Evolutionary conservation across 1,284 basidiomycete genomes (phyloP).

Genomic region (Laetiporus sulphureus): DNA sequence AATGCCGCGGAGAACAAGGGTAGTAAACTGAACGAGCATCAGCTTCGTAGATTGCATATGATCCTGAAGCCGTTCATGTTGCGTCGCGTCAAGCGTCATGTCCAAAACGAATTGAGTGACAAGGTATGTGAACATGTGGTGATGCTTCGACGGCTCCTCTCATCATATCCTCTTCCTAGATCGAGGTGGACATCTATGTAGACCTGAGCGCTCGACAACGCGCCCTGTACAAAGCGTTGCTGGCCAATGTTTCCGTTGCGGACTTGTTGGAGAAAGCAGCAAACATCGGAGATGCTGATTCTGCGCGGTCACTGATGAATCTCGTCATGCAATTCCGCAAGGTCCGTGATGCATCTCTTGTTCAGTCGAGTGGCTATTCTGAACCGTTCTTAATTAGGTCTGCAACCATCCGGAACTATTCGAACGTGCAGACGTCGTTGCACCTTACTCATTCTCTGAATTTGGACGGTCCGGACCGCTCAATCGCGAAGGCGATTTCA

Average conservation of each 20-base stretch:
- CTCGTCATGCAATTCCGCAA: constrained; percentile 99
- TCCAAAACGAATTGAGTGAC: constrained; percentile 99
- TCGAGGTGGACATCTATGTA: constrained; percentile 94
- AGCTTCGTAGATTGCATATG: constrained; percentile 95
- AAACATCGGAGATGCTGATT: constrained; percentile 84
- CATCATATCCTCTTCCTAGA: constrained; percentile 42
- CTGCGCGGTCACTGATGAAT: constrained; percentile 94
- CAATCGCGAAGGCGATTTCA: constrained; percentile 79
- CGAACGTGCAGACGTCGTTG: constrained; percentile 92
- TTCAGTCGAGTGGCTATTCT: neutral
- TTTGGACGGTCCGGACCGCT: constrained; percentile 83
- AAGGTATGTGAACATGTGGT: constrained; percentile 57
- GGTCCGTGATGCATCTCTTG: constrained; percentile 36
- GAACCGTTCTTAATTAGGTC: constrained; percentile 43
- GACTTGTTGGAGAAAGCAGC: constrained; percentile 93
- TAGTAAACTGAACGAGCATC: constrained; percentile 90
- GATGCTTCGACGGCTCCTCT: neutral
- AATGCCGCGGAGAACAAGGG: constrained; percentile 90
- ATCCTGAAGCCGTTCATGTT: constrained; percentile 99
- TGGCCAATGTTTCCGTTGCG: constrained; percentile 91
- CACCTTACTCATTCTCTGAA: constrained; percentile 84
- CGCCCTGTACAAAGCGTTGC: constrained; percentile 85
- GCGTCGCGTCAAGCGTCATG: constrained; percentile 94
- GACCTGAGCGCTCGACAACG: constrained; percentile 93
- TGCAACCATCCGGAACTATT: constrained; percentile 99